Evolutionary conservation across 2,329 filamentous ascomycete species (phyloP).

Genomic region (Pestalotiopsis sp.): DNA sequence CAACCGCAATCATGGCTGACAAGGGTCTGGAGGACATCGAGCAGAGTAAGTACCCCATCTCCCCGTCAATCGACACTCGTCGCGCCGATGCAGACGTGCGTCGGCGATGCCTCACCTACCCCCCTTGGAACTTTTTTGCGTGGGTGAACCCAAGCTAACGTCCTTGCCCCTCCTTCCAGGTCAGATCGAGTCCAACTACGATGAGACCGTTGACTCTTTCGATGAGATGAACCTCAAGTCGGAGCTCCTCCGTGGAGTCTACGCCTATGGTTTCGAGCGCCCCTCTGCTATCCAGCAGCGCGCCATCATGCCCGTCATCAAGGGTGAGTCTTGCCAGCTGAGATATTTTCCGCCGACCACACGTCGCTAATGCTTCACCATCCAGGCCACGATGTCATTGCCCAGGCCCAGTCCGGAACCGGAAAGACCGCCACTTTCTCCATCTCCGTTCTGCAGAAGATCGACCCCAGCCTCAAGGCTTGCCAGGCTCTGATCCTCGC

Average conservation of each 20-base stretch:
- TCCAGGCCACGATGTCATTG: conserved; percentile 94
- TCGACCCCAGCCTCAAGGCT: conserved; percentile 91
- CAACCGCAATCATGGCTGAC: conserved; percentile 95
- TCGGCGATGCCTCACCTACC: not conserved
- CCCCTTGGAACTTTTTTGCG: not conserved
- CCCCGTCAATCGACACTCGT: not conserved
- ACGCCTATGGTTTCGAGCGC: conserved; percentile 99
- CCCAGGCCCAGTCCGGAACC: conserved; percentile 98
- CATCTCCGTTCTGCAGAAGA: conserved; percentile 98
- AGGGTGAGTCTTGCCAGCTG: conserved; percentile 65
- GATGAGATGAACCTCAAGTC: conserved; percentile 97
- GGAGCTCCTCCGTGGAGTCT: conserved; percentile 97
- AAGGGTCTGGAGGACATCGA: conserved; percentile 90
- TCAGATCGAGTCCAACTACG: conserved; percentile 99
- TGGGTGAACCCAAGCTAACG: conserved; percentile 15
- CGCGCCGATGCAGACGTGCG: not conserved
- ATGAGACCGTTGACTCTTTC: conserved; percentile 99
- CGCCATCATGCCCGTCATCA: conserved; percentile 99
- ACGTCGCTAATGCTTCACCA: not conserved
- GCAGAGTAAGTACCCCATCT: conserved; percentile 19
- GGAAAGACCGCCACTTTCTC: conserved; percentile 99
- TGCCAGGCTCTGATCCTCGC: conserved; percentile 98
- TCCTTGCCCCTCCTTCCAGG: conserved; percentile 53
- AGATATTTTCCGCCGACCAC: conserved; percentile 18
- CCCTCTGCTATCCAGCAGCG: conserved; percentile 99